Base-by-base conservation (phyloP, 805 yeast genomes). In the Ogataea ramenticola region DNA sequence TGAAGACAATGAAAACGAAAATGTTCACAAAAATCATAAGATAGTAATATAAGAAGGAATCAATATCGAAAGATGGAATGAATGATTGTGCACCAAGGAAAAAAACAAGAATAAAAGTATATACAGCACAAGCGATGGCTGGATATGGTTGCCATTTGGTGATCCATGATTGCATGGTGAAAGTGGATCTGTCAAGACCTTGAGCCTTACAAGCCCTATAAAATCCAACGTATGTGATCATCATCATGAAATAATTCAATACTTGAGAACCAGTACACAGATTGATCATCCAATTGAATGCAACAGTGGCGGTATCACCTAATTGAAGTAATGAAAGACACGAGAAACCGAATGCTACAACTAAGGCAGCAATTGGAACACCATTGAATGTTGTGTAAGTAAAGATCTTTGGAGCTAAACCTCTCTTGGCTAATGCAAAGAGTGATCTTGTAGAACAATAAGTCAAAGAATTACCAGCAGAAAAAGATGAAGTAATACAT, bases 381-480 rank as follows among this genome's bases (percentile, higher is more conserved):
- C 62, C 96, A 36, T 72, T 69, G 39, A 68, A 71, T 49, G 79
- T 74, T 54, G 91, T 82, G 48, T 64, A 67, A 12, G 76, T 65
- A 51, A 87, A 84, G 37, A 84, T 51, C 33, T 66, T 66, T 11
- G 96, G 96, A 1, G 93, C 91, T 48, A 77, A 75, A 0, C 91
- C 89, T 53, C 75, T 78, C 27, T 75, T 62, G 0, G 93, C 84
- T 61, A 86, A 66, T 2, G 87, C 87, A 58, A 80, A 80, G 20
- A 86, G 65, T 0, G 85, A 70, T 56, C 79, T 64, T 8, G 88
- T 75, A 0, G 91, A 81, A 47, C 88, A 80, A 56, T 77, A 86
- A 31, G 85, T 76, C 58, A 80, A 83, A 1, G 91, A 83, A 60
- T 86, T 86, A 43, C 95, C 96, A 2, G 95, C 89, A 31, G 89